A percentile compares a stretch with the other conserved stretches of the same genome.
Conservation (phyloP, 371 early-diverging fungal species). For the Mucor sp. region DNA sequence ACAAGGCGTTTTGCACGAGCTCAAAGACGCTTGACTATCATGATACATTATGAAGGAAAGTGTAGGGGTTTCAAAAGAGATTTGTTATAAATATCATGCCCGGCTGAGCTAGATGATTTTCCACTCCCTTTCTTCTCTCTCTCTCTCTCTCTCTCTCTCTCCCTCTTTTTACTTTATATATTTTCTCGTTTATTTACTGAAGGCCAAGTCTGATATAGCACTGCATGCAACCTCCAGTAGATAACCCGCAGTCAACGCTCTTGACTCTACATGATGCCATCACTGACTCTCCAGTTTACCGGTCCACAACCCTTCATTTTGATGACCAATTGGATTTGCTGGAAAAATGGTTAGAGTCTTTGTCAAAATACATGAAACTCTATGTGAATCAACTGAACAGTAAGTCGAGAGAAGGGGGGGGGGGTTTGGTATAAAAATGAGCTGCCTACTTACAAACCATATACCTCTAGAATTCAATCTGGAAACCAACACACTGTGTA, state of each 20-base stretch:
- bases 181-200: not conserved
- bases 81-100: conserved; percentile 4
- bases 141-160: not conserved
- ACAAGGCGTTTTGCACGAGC: not conserved
- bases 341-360: conserved; percentile 63
- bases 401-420: too few species aligned
- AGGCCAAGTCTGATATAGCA: not conserved
- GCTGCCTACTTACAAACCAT: too few species aligned
- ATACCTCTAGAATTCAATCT: conserved; percentile 42
- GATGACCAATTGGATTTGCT: conserved; percentile 71
- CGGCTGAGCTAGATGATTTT: not conserved
- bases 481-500: conserved; percentile 29
- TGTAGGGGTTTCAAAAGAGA: not conserved
- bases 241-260: conserved; percentile 25
- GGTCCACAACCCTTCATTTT: conserved; percentile 64
- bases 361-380: conserved; percentile 47
- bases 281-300: conserved; percentile 70
- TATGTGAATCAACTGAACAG: conserved; percentile 53
- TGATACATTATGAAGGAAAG: not conserved
- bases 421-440: too few species aligned
- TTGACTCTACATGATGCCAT: conserved; percentile 68
- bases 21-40: not conserved
- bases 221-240: conserved; percentile 8
- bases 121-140: conserved; percentile 4
- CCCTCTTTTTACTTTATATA: too few species aligned